Evolutionary conservation across 2,329 filamentous ascomycete genomes (phyloP), one percentile per base, ranked within the genome.

Genomic region (Ceratocystis colombiana): DNA sequence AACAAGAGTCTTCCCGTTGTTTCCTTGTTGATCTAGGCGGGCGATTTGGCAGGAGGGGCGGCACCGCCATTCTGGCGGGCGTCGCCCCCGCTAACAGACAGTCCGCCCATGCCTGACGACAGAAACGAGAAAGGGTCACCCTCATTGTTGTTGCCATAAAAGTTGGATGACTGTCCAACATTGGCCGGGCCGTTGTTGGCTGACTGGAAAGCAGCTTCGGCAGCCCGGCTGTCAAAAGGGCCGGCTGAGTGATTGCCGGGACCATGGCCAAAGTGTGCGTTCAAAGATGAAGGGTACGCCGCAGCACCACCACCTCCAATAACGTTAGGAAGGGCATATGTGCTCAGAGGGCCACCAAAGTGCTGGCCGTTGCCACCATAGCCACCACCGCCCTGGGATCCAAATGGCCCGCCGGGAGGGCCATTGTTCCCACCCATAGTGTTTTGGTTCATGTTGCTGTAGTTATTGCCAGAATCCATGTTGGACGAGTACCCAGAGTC

Each of bases 151-250:
- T 72, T 73, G 6, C 63, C 64, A 69, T 78, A 78, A 64, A 77
- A 78, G 71, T 77, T 77, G 77, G 89, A 90, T 53, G 88, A 86
- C 44, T 87, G 85, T 50, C 88, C 89, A 68, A 87, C 87, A 57
- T 88, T 89, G 17, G 87, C 86, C 22, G 88, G 87, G 66, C 89
- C 89, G 71, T 94, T 93, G 71, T 87, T 87, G 48, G 90, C 91
- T 50, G 89, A 89, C 74, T 90, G 89, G 80, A 99, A 99, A 30
- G 94, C 93, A 68, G 91, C 91, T 78, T 97, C 93, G 17, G 93
- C 90, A 69, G 90, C 89, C 69, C 92, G 89, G 79, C 91, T 95
- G 74, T 96, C 92, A 73, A 99, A 97, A 4, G 88, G 88, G 12
- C 90, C 89, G 53, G 88, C 88, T 28, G 89, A 88, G 76, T 94